Base-by-base conservation (phyloP, 805 yeast species). In the Candida railenensis region DNA sequence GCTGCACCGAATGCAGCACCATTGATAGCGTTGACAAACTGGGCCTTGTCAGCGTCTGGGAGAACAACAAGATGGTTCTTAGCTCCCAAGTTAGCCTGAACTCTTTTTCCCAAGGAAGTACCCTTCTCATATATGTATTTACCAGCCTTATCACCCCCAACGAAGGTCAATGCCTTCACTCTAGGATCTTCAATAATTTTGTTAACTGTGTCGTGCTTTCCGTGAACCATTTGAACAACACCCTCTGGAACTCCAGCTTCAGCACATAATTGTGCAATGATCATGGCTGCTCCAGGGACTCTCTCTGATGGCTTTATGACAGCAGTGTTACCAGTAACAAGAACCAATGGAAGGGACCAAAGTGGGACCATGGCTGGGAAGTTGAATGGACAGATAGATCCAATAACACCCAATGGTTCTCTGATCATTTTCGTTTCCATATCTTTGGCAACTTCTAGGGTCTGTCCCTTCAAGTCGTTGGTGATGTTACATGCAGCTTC, bases 1-100 rank as follows among this genome's bases (percentile, higher is more conserved):
- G 91, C 90, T 43, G 91, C 90, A 28, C 91, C 89, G 64, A 85
- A 85, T 20, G 89, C 87, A 45, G 91, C 89, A 42, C 89, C 86
- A 48, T 75, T 82, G 41, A 85, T 69, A 46, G 87, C 83, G 59
- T 80, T 82, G 54, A 85, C 68, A 42, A 87, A 78, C 51, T 80
- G 80, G 50, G 69, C 65, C 63, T 81, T 79, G 66, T 83, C 79
- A 40, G 89, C 89, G 57, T 85, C 91, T 15, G 90, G 89, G 51
- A 83, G 69, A 15, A 85, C 80, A 46, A 86, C 76, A 58, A 85
- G 77, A 65, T 85, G 92, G 73, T 85, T 85, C 69, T 85, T 85
- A 40, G 91, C 91, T 19, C 90, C 91, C 59, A 86, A 72, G 58
- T 83, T 85, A 50, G 88, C 86, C 70, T 86, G 89, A 25, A 83